These are phyloP conservation scores for Podaxis pistillaris DNA, from an alignment of 768 basidiomycete genomes.

Conservation along the genomic window DNA sequence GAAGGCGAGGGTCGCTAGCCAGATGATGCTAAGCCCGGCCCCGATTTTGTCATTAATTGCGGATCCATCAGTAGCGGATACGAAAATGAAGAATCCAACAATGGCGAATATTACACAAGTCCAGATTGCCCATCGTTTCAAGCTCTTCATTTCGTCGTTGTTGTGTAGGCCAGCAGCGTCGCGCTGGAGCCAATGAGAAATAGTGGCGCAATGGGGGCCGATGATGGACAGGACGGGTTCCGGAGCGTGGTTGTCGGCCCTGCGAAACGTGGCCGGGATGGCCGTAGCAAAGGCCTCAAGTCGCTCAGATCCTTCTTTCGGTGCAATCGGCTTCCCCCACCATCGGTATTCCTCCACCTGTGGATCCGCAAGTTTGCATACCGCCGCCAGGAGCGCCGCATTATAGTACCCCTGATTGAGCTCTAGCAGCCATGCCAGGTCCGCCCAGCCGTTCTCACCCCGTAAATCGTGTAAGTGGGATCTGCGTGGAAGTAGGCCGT, in stretches of 20 bases:
- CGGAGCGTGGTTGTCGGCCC: background rate
- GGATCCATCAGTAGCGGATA: too few species aligned
- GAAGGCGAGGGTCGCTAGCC: background rate
- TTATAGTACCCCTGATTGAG: constrained; percentile 27
- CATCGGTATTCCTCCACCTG: constrained; percentile 11
- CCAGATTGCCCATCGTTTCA: background rate
- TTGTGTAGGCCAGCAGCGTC: constrained; percentile 5
- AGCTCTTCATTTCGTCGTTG: background rate
- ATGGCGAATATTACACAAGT: background rate
- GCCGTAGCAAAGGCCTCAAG: constrained; percentile 12
- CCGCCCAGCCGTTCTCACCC: constrained; percentile 22
- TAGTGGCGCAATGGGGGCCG: constrained; percentile 6
- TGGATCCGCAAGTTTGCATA: constrained; percentile 17
- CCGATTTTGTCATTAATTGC: too few species aligned
- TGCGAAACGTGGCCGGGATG: constrained; percentile 6
- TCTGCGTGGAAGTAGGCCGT: constrained; percentile 24
- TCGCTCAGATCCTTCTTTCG: constrained; percentile 12
- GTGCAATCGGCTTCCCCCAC: constrained; percentile 14
- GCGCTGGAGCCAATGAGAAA: constrained; percentile 14
- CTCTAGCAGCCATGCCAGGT: constrained; percentile 27
- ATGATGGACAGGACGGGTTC: constrained; percentile 16
- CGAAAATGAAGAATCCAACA: background rate
- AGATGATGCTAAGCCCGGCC: background rate
- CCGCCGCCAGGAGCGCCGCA: constrained; percentile 23
- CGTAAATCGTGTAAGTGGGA: constrained; percentile 16